Evolutionary conservation across 2,329 filamentous ascomycete species (phyloP).

Genomic region (Sarocladiaceae sp.): DNA sequence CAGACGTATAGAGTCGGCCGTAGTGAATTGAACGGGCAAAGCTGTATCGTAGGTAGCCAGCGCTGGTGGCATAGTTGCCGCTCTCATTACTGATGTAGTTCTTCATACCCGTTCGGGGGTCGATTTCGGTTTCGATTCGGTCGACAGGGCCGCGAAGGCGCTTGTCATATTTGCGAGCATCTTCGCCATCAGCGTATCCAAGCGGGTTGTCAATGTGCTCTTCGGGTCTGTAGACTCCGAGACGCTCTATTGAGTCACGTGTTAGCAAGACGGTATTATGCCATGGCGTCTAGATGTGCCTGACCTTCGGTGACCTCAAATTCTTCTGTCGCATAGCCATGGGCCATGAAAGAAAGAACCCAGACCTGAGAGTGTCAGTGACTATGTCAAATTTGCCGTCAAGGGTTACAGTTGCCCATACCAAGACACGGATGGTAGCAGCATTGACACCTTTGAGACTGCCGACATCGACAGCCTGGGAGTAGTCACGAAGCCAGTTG

Average conservation of each 20-base stretch:
- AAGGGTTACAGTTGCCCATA: slow-evolving; percentile 21
- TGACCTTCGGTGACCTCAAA: slow-evolving; percentile 62
- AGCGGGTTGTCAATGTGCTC: slow-evolving; percentile 72
- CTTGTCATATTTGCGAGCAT: slow-evolving; percentile 75
- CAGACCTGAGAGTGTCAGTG: slow-evolving; percentile 44
- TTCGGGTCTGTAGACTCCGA: slow-evolving; percentile 76
- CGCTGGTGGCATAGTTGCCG: slow-evolving; percentile 82
- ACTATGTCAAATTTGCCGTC: slow-evolving; percentile 2
- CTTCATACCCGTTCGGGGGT: slow-evolving; percentile 85
- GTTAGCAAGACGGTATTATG: not conserved
- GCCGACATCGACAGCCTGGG: slow-evolving; percentile 74
- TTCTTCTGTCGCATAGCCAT: slow-evolving; percentile 79
- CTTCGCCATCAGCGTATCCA: slow-evolving; percentile 77
- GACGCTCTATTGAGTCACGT: slow-evolving; percentile 60
- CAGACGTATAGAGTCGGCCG: slow-evolving; percentile 66
- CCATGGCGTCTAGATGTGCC: not conserved
- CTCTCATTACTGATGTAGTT: slow-evolving; percentile 95
- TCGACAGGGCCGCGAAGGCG: slow-evolving; percentile 76
- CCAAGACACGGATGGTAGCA: slow-evolving; percentile 69
- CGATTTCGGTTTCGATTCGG: slow-evolving; percentile 65
- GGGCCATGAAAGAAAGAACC: slow-evolving; percentile 74
- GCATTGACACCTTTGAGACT: slow-evolving; percentile 73
- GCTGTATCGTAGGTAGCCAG: slow-evolving; percentile 75
- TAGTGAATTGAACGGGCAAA: slow-evolving; percentile 70
- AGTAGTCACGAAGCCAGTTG: slow-evolving; percentile 83